A percentile compares a stretch with the other conserved stretches of the same genome.
Evolutionary conservation across 2,329 filamentous ascomycete species (phyloP).

Genomic region (Zopfia rhizophila): DNA sequence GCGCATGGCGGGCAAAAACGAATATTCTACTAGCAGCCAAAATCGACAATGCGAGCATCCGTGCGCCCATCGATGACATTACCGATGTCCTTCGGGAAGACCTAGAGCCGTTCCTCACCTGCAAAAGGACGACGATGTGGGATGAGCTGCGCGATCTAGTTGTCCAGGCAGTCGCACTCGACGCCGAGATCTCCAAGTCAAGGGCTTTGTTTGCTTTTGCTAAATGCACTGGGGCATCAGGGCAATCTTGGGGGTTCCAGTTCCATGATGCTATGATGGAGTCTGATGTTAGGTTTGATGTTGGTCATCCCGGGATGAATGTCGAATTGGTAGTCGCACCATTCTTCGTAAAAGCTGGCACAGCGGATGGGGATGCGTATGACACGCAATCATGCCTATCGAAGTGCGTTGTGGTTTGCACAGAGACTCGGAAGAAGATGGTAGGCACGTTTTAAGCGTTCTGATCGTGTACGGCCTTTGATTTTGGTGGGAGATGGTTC

Average conservation of each 20-base stretch:
- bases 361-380: slow-evolving; percentile 8
- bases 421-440: slow-evolving; percentile 7
- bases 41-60: not conserved
- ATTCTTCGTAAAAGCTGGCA: slow-evolving; percentile 6
- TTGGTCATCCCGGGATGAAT: not conserved
- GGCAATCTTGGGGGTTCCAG: not conserved
- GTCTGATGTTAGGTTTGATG: not conserved
- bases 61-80: no score
- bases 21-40: not conserved
- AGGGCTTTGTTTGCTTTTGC: slow-evolving; percentile 9
- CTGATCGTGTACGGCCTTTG: no score
- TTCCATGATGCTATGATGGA: no score
- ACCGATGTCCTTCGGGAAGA: no score
- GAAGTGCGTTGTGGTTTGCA: slow-evolving; percentile 8
- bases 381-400: not conserved
- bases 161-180: not conserved
- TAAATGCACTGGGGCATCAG: not conserved
- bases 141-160: not conserved
- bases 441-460: no score
- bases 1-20: slow-evolving; percentile 8
- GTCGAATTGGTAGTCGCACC: slow-evolving; percentile 13
- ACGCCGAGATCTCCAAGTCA: slow-evolving; percentile 10
- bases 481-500: no score
- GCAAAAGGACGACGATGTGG: not conserved
- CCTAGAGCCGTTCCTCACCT: no score